Base-by-base conservation (phyloP, 1,284 basidiomycete species). In the Peniophora sp. region DNA sequence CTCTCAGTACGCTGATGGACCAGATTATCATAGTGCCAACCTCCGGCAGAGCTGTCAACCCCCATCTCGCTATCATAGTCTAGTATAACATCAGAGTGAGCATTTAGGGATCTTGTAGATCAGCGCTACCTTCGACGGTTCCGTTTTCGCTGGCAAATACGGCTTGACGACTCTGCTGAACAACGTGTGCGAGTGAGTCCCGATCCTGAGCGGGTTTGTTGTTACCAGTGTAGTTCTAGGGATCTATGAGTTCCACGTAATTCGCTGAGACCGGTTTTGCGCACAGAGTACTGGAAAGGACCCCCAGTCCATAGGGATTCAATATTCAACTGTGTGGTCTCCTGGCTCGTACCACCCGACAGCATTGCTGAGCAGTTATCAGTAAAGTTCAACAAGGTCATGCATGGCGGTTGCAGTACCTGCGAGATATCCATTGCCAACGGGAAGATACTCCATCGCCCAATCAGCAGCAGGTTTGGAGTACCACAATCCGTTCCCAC, bases 231-330 rank as follows among this genome's bases (percentile, higher is more conserved):
- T 88, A 88, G 0, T 70, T 69, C 83, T 83, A 48, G 32, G 36
- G 24, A 14, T 2, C 12, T 34, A 8, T 45, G 35, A 46, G 45
- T 22, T 53, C 38, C 19, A 12, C 1, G 5, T 50, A 19, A 17
- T 27, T 77, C 72, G 48, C n/a, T n/a, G 12, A 32, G 27, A 32
- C 6, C 27, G 27, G 27, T 32, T n/a, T 12, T 32, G 27, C 27
- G 5, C 56, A 78, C 84, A 17, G 77, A 71, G 59, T 85, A 77
- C 48, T 78, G 70, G 56, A 85, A 85, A 3, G 83, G 81, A 2
- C 85, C 85, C n/a, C 85, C 85, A 32, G 79, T 74, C 85, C 86
- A 89, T 12, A 89, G 67, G 12, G 79, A 80, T 60, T 89, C 85
- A 46, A 89, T 82, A 59, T 89, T 88, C 39, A 89, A 65, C 56